A percentile compares a stretch with the other conserved stretches of the same genome.
phyloP scores from a whole-genome alignment of 305 asterid genomes.

The Fraxinus floribunda region DNA sequence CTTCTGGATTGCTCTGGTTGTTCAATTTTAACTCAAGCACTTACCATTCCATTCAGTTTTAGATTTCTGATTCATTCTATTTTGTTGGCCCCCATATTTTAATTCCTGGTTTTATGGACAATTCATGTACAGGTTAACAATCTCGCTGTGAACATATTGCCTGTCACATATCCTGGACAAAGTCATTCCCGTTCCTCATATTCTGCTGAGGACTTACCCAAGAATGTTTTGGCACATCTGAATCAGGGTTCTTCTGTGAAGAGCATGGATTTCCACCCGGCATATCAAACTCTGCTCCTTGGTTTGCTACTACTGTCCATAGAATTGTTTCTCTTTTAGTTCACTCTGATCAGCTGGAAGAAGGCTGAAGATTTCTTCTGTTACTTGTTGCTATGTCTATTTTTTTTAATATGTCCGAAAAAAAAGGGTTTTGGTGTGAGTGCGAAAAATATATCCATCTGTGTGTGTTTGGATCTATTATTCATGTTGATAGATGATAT shows the following conservation, averaged over 20 bases:
- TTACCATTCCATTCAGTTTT: conserved; percentile 8
- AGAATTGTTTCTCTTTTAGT: background rate
- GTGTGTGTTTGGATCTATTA: background rate
- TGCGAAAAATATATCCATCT: conserved; percentile 10
- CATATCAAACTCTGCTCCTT: conserved; percentile 48
- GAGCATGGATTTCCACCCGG: conserved; percentile 76
- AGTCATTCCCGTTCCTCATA: conserved; percentile 37
- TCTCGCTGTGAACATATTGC: conserved; percentile 40
- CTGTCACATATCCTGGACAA: conserved; percentile 43
- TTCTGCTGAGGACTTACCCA: conserved; percentile 64
- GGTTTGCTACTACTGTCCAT: conserved; percentile 41
- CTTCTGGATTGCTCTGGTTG: background rate
- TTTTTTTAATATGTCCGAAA: background rate
- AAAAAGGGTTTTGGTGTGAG: background rate
- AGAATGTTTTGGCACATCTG: conserved; percentile 50
- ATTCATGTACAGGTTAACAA: conserved; percentile 39
- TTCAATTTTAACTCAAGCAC: background rate
- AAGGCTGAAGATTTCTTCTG: conserved; percentile 11
- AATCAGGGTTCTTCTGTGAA: conserved; percentile 66
- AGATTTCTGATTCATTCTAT: conserved; percentile 9
- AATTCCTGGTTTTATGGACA: background rate
- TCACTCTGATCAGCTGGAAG: conserved; percentile 6
- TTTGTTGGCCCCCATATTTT: conserved; percentile 6
- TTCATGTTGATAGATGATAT: background rate
- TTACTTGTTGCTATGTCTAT: background rate